Percentiles rank a stretch among this genome's conserved stretches.
Conservation (phyloP, 2,329 filamentous ascomycete species). For the Capronia coronata region DNA sequence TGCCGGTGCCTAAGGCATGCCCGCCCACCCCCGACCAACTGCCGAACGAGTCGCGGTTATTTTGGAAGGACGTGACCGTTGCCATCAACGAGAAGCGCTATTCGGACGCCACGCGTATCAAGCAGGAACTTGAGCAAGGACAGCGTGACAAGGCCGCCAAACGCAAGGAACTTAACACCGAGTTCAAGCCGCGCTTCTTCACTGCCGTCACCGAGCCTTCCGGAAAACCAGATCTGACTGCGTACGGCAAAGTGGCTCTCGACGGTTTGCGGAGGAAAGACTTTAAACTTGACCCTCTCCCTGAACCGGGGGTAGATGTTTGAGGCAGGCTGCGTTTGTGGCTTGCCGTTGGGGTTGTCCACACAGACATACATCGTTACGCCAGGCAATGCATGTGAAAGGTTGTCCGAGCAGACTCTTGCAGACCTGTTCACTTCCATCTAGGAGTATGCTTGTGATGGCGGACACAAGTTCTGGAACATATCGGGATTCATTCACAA, state of each 20-base stretch:
- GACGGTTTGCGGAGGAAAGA: slow-evolving; percentile 46
- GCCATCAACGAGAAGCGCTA: slow-evolving; percentile 81
- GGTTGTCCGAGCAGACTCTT: too few species aligned
- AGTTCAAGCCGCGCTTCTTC: slow-evolving; percentile 88
- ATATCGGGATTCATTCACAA: too few species aligned
- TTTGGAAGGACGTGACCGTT: slow-evolving; percentile 82
- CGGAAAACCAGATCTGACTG: slow-evolving; percentile 57
- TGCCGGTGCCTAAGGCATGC: slow-evolving; percentile 68
- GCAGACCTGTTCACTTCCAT: too few species aligned
- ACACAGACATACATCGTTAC: too few species aligned
- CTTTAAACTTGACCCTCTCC: slow-evolving; percentile 19
- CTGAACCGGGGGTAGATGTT: slow-evolving; percentile 18
- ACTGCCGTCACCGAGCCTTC: slow-evolving; percentile 53
- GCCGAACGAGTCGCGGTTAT: slow-evolving; percentile 78
- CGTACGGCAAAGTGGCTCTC: slow-evolving; percentile 54
- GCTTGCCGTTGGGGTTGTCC: too few species aligned
- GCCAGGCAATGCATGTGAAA: too few species aligned
- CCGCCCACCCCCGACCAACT: slow-evolving; percentile 74
- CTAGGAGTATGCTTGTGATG: too few species aligned
- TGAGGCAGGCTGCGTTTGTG: background rate
- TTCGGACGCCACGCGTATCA: slow-evolving; percentile 73
- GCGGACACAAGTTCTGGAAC: too few species aligned
- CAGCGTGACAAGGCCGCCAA: slow-evolving; percentile 81
- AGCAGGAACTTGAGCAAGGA: slow-evolving; percentile 83
- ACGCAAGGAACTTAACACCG: slow-evolving; percentile 60